Base-by-base conservation (phyloP, 257 asterid species). In the Cordia subcordata region DNA sequence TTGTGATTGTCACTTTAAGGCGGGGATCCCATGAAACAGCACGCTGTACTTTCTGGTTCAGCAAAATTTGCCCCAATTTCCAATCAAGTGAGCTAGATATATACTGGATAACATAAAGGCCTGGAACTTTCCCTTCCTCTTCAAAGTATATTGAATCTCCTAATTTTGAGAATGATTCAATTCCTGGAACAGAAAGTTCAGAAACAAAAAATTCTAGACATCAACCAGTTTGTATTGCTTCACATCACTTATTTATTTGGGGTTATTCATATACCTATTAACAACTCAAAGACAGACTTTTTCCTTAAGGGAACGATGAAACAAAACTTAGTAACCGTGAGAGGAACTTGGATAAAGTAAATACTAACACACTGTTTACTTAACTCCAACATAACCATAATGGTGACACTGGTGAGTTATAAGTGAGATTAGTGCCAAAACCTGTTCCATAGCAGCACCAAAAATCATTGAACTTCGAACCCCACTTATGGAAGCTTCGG, bases 381-480 rank as follows among this genome's bases (percentile, higher is more conserved):
- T 65, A 45, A 49, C 21, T 46, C 57, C 49, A 65, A 20, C 49
- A 32, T 33, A 16, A 44, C 1, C 19, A 51, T 5, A 20, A 14
- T 10, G 49, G 40, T 32, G 8, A 27, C 16, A 54, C 32, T 14
- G 17, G 13, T 5, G 14, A 5, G 49, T 20, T 18, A 68, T 11
- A 0, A 23, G 49, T 49, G 66, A 58, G 57, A 59, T 22, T 37
- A 16, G 63, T 47, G 69, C 19, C 1, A 58, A n/a, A 13, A 83
- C 98, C 98, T 69, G 99, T 92, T 42, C 99, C 99, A 1, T 92
- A 92, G 70, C 99, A 92, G 76, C 99, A 92, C 99, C 99, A 92
- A 63, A 92, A 92, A 38, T 85, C 79, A 61, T 84, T 66, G 27
- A 56, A 78, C 53, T 74, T 52, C 8, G 94, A 82, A 54, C 99